Base-by-base conservation (phyloP, 2,329 filamentous ascomycete species). In the Trichoderma asperellum region DNA sequence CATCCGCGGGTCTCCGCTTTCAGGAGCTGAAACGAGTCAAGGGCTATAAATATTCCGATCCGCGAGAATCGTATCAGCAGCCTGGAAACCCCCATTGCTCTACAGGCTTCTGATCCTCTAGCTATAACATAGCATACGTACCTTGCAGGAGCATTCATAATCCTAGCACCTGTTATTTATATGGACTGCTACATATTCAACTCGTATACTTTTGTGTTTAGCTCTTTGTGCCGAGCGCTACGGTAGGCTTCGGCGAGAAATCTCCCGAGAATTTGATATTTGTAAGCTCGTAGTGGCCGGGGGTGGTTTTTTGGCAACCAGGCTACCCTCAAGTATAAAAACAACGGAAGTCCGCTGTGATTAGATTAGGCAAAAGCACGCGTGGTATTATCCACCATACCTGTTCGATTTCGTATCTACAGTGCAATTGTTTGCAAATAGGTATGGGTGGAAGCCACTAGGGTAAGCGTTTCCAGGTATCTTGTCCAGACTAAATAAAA, bases 11-110 rank as follows among this genome's bases (percentile, higher is more conserved):
- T 21, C 56, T 67, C 56, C 56, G 64, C 64, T 66, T 67, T 59
- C 64, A 59, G 64, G 53, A 59, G 43, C 65, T 43, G 56, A 60
- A 60, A 60, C 34, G 24, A 34, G 43, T 29, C 64, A 68, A 68
- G 65, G 65, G 65, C 56, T 53, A 60, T 68, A 49, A 60, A 68
- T 68, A 60, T 59, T 68, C 65, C 65, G 65, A 60, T 68, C 65
- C 65, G 56, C 32, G 29, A 66, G 18, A 40, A 49, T 49, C 47
- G 24, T 37, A 49, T 34, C 47, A 55, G 35, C 21, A 12, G n/a
- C 21, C 21, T 21, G 12, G 3, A 8, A 24, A 11, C 47, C 47
- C 47, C 47, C 47, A 8, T 24, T 49, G 47, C 47, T 49, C 47
- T 49, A 4, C 21, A 43, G 40, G 40, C 40, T 3, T 43, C 40